Base-by-base conservation (phyloP, 164 flowering plant genomes). In the grape (Vitis vinifera) region DNA sequence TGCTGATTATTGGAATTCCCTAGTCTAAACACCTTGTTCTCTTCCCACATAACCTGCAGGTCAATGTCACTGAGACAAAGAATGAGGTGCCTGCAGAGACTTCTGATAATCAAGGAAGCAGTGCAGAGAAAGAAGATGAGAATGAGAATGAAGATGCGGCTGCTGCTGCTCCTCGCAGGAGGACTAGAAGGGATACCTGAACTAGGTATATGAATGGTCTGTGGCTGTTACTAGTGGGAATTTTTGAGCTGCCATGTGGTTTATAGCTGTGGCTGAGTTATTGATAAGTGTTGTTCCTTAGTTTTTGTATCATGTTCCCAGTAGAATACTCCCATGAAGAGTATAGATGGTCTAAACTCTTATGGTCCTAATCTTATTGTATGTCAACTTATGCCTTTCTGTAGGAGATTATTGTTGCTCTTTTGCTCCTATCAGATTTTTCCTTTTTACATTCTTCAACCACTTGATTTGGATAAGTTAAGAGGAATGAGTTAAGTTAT, bases 121-220 rank as follows among this genome's bases (percentile, higher is more conserved):
- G n/a, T 3, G 75, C 29, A 6, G 75, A 79, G 48, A 73, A 79
- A 31, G 75, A 69, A 56, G 75, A 71, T 11, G 76, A 71, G 68
- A 59, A 13, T 0, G 75, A 75, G 75, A 65, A 78, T 67, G 71
- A 75, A 13, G 81, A 75, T 51, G 51, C 51, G 1, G 68, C 65
- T 9, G 30, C 66, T 52, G 71, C 71, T 50, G 59, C 76, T 15
- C 70, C 75, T 47, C 70, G 68, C 10, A 53, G 73, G 27, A 71
- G 81, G 74, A 4, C 27, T n/a, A 63, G 81, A 12, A 75, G 81
- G 15, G 81, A 78, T 15, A 53, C 57, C 27, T 66, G 49, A 67
- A 52, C 31, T n/a, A 37, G 55, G 37, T 19, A 8, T 47, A 30
- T 27, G 2, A 49, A 49, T 23, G 27, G 27, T 23, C 27, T 23